Evolutionary conservation across 148 eudicot genomes (phyloP), one percentile per base, ranked within the genome.

Genomic region (Chenopodium quinoa): DNA sequence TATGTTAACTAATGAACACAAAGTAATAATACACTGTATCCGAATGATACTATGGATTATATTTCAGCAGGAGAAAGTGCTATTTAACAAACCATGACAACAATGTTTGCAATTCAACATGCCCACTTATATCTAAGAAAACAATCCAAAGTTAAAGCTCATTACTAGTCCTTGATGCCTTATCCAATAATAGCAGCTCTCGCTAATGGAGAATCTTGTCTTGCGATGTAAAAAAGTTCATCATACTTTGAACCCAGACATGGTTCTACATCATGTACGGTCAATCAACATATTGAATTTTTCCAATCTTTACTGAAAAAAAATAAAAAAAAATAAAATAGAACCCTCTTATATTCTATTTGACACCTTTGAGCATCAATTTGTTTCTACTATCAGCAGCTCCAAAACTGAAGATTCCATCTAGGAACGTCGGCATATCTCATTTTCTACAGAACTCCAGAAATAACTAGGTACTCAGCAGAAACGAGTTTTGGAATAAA

Each of bases 211-310:
- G 64, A 72, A 72, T 80, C 62, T 63, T 62, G 71, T 47, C 63
- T 1, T 65, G 22, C 16, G 40, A 74, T 65, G 31, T 56, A 0
- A 14, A 56, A 29, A 50, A 31, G 34, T 74, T 74, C 67, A 74
- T 25, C 65, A 11, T 58, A 62, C 73, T 65, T 73, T 60, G 73
- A 81, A 75, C 65, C 73, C 73, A 65, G 83, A 75, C 83, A 75
- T 66, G 63, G 50, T 81, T 81, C 31, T 81, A 32, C 78, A 70
- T 81, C 73, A 27, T 81, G 20, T 74, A 65, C 52, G 29, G 52
- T 81, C 70, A 19, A 74, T 32, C 50, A 74, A 65, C 68, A 71
- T 12, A 74, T 31, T 50, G 22, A 64, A 12, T 20, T 66, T 62
- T 81, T 19, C 31, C 54, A 65, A 29, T 50, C 27, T 50, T 6